Conservation (phyloP, 306 rosid genomes). For the Psophocarpus tetragonolobus region DNA sequence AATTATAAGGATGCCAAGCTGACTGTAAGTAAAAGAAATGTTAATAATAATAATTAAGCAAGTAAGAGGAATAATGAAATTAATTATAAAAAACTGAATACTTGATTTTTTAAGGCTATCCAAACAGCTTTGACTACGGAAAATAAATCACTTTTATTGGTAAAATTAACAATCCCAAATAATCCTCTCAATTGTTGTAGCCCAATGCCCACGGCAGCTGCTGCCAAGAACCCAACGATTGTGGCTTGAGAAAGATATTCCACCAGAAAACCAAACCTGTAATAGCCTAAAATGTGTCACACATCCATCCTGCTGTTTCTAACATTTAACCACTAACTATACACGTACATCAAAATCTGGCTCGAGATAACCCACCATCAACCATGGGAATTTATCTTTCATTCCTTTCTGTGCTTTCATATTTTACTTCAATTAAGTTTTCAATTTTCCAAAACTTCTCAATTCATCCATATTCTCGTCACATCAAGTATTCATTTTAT, state of each 20-base stretch:
- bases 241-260: conserved; percentile 65
- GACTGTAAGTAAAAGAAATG: conserved; percentile 10
- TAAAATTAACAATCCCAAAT: conserved; percentile 54
- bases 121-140: conserved; percentile 50
- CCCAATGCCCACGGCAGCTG: conserved; percentile 61
- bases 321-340: not conserved
- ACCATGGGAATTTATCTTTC: too few relatives aligned
- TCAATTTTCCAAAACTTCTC: not conserved
- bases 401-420: not conserved
- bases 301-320: too few relatives aligned
- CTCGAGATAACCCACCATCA: not conserved
- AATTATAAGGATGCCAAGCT: conserved; percentile 61
- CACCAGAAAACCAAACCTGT: conserved; percentile 52
- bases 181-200: conserved; percentile 61
- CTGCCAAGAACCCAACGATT: conserved; percentile 55
- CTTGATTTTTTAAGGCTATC: conserved; percentile 38
- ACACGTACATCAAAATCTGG: not conserved
- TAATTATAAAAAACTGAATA: too few relatives aligned
- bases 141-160: conserved; percentile 45
- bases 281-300: not conserved
- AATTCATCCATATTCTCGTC: not conserved
- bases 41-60: not conserved
- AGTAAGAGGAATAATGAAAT: not conserved
- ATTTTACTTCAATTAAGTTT: not conserved
- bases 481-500: not conserved